phyloP scores from a whole-genome alignment of 768 basidiomycete genomes.

The Gelatoporia subvermispora region DNA sequence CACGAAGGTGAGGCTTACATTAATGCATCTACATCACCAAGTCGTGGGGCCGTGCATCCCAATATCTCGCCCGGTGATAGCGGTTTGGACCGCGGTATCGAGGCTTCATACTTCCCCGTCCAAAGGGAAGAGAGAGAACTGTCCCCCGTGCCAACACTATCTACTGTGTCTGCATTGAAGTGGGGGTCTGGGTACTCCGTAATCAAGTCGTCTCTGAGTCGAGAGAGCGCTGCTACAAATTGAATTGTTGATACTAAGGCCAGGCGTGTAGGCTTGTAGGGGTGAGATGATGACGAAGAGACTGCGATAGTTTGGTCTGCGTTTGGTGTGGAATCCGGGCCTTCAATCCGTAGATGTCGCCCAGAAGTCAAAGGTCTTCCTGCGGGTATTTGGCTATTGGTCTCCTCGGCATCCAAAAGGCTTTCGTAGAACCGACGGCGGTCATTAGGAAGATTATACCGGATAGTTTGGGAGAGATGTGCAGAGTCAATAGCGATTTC shows the following conservation, averaged over 20 bases:
- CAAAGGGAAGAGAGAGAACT: constrained; percentile 26
- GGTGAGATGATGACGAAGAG: background rate
- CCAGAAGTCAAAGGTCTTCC: constrained; percentile 34
- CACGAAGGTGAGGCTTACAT: constrained; percentile 53
- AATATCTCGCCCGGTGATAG: constrained; percentile 95
- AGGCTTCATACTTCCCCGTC: constrained; percentile 66
- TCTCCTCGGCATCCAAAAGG: constrained; percentile 51
- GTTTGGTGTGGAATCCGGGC: constrained; percentile 14
- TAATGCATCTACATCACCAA: constrained; percentile 81
- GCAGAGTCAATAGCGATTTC: constrained; percentile 89
- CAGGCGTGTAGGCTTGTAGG: constrained; percentile 52
- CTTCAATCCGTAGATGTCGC: constrained; percentile 60
- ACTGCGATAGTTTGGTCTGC: background rate
- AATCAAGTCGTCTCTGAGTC: constrained; percentile 74
- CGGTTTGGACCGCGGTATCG: constrained; percentile 84
- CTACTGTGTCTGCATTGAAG: constrained; percentile 4
- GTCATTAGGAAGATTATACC: constrained; percentile 83
- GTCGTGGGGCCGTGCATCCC: constrained; percentile 89
- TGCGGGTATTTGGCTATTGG: constrained; percentile 42
- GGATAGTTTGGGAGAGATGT: constrained; percentile 80
- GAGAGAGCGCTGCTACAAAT: constrained; percentile 90
- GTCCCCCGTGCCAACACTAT: constrained; percentile 5
- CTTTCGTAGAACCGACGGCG: constrained; percentile 59
- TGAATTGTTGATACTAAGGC: constrained; percentile 97
- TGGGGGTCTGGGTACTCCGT: constrained; percentile 28